Evolutionary conservation across 2,329 filamentous ascomycete genomes (phyloP).

Genomic region (Calonectria henricotiae): DNA sequence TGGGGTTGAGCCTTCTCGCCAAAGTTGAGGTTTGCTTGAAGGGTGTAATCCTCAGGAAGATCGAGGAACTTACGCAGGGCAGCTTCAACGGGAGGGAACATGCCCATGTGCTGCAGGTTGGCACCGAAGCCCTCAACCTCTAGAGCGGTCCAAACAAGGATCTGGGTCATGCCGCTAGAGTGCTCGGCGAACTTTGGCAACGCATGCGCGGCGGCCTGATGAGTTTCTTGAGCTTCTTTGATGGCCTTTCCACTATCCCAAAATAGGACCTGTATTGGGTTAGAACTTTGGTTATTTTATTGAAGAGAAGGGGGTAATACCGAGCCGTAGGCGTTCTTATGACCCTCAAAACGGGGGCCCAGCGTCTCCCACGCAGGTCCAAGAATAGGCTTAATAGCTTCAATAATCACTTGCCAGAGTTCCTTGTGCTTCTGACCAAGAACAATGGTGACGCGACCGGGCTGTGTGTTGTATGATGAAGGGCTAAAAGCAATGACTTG

Average conservation of each 20-base stretch:
- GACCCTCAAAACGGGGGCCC: constrained; percentile 39
- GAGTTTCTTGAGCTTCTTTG: constrained; percentile 39
- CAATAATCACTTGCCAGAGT: constrained; percentile 47
- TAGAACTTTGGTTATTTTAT: too few species aligned
- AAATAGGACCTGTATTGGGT: constrained; percentile 44
- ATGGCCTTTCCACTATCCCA: constrained; percentile 46
- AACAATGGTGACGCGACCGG: constrained; percentile 46
- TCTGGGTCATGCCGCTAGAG: constrained; percentile 45
- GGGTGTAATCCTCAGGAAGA: constrained; percentile 44
- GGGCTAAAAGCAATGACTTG: constrained; percentile 47
- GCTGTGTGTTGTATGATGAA: constrained; percentile 51
- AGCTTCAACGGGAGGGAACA: constrained; percentile 48
- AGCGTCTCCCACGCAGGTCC: constrained; percentile 44
- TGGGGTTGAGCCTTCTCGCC: constrained; percentile 40
- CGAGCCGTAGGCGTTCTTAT: constrained; percentile 49
- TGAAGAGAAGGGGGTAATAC: constrained; percentile 29
- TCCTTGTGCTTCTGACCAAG: constrained; percentile 48
- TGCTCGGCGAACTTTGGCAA: constrained; percentile 45
- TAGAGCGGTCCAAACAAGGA: constrained; percentile 49
- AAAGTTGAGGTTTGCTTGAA: constrained; percentile 48
- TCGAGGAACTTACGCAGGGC: constrained; percentile 43
- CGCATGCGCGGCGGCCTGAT: constrained; percentile 44
- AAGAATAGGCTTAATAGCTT: constrained; percentile 41
- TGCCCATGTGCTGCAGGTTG: constrained; percentile 49
- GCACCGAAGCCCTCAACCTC: constrained; percentile 49